Evolutionary conservation across 805 yeast species (phyloP), one percentile per base, ranked within the genome.

Genomic region (Lipomyces spencermartinsiae): DNA sequence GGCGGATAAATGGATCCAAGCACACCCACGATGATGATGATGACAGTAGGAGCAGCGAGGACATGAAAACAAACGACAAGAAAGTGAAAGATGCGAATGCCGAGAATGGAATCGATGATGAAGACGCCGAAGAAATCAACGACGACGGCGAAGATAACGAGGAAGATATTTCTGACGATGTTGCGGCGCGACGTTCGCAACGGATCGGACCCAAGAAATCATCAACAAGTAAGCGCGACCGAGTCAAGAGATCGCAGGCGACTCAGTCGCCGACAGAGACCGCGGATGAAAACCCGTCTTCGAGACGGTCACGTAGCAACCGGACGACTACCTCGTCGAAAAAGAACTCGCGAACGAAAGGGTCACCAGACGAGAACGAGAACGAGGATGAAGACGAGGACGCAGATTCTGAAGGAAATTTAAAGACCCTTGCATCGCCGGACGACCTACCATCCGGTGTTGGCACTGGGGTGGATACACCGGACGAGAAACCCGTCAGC

Each of bases 101-200:
- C 8, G 34, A 31, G 31, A 25, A 31, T 16, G 34, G 56, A 2
- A 22, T 22, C 39, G 43, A 22, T n/a, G 16, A 43, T 35, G 67
- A 53, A 70, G 70, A 58, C 59, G 71, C 61, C 66, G 65, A 67
- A 19, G 70, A 68, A 39, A 63, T 65, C 33, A 67, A 67, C 59
- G 46, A 61, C 6, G 46, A 8, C 57, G 60, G 14, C 33, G 65
- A 58, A 12, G 65, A 62, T 37, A 58, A 35, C n/a, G 61, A 34
- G 14, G 61, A 62, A 31, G 37, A 43, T n/a, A 57, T 25, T 22
- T 33, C 35, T 9, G 34, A 33, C 22, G 63, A 31, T 16, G 51
- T 16, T 9, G 12, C 46, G 8, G 19, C 53, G 43, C n/a, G 33
- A 57, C 43, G 16, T 12, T 10, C 37, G 29, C 59, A 56, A 10